Evolutionary conservation across 257 asterid species (phyloP).

Genomic region (Solanum pennellii): DNA sequence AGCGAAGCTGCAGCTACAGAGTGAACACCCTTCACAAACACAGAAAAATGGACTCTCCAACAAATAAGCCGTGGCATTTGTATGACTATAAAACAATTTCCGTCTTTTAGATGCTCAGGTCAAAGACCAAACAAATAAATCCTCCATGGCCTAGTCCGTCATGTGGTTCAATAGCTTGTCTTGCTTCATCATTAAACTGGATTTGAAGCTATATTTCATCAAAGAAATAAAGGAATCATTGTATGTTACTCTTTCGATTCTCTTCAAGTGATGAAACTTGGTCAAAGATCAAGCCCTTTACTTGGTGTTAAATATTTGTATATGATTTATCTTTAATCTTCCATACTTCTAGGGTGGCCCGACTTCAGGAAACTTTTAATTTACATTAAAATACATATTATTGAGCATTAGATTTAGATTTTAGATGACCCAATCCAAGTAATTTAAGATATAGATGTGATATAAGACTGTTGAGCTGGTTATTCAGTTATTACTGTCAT

Average conservation of each 20-base stretch:
- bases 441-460: background rate
- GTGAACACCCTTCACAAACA: background rate
- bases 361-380: background rate
- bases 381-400: background rate
- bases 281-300: background rate
- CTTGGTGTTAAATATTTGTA: background rate
- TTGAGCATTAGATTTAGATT: background rate
- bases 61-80: conserved; percentile 16
- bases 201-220: background rate
- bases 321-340: too few relatives aligned
- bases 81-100: background rate
- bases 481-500: background rate
- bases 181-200: background rate
- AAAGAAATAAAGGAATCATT: background rate
- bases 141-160: background rate
- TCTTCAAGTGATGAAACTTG: background rate
- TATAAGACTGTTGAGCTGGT: background rate
- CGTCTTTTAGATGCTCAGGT: background rate
- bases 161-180: background rate
- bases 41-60: conserved; percentile 8
- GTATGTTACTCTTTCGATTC: background rate
- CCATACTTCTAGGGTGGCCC: too few relatives aligned
- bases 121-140: background rate
- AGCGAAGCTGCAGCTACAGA: conserved; percentile 16
- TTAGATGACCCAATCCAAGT: background rate